A percentile compares a stretch with the other conserved stretches of the same genome.
phyloP scores from a whole-genome alignment of 208 protist species.

The Crithidia brevicula region DNA sequence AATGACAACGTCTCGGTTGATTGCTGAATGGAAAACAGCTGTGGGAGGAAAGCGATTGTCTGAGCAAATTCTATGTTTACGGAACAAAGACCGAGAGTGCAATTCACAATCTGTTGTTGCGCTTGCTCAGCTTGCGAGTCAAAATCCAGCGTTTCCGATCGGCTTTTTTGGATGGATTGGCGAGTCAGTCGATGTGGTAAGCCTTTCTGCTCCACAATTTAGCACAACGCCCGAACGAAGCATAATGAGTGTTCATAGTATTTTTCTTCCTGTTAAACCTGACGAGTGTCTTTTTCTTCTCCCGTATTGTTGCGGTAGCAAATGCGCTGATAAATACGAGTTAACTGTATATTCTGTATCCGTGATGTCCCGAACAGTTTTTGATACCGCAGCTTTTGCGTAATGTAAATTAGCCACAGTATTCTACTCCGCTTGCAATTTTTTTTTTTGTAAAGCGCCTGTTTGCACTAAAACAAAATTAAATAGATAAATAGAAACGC shows the following conservation, averaged over 20 bases:
- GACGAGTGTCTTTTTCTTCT: conserved; percentile 28
- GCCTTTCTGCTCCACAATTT: conserved; percentile 21
- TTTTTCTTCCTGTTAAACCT: conserved; percentile 17
- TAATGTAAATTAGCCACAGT: conserved; percentile 22
- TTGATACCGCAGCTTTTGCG: conserved; percentile 14
- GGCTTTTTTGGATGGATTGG: conserved; percentile 32
- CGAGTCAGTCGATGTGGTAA: conserved; percentile 19
- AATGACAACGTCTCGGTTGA: conserved; percentile 26
- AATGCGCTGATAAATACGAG: conserved; percentile 18
- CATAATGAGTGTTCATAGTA: conserved; percentile 24
- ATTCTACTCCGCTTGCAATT: neutral
- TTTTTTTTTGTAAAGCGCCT: neutral
- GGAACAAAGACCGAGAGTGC: conserved; percentile 28
- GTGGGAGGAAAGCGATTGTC: conserved; percentile 30
- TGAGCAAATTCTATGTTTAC: conserved; percentile 37
- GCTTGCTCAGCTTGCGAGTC: conserved; percentile 44
- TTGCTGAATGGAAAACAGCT: conserved; percentile 36
- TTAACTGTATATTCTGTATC: conserved; percentile 21
- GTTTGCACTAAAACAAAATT: neutral
- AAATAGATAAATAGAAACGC: neutral
- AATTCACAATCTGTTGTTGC: conserved; percentile 38
- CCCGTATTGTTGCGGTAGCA: conserved; percentile 25
- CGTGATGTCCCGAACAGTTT: conserved; percentile 1
- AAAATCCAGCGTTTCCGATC: conserved; percentile 26
- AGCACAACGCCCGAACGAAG: conserved; percentile 18